Evolutionary conservation across 805 yeast genomes (phyloP).

Genomic region (Pichia paraexigua): DNA sequence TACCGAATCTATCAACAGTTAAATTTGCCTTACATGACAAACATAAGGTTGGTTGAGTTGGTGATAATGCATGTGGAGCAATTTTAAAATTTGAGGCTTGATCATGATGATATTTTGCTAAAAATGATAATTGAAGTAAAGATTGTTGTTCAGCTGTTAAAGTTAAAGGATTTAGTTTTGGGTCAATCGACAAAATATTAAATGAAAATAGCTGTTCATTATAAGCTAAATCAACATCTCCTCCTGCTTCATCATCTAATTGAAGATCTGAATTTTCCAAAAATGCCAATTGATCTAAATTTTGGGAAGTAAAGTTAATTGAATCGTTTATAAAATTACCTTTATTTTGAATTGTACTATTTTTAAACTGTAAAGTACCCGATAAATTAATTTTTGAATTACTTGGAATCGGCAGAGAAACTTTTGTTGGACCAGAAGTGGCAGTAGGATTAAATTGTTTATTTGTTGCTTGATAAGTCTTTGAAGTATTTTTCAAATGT

Average conservation of each 20-base stretch:
- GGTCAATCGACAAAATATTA: conserved; percentile 18
- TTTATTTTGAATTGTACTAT: conserved; percentile 2
- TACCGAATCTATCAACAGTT: conserved; percentile 7
- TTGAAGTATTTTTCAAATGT: conserved; percentile 10
- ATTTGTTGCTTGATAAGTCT: conserved; percentile 6
- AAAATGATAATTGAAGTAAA: conserved; percentile 14
- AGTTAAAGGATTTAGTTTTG: conserved; percentile 16
- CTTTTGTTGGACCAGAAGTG: conserved; percentile 11
- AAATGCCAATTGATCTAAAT: conserved; percentile 12
- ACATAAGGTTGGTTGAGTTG: conserved; percentile 12
- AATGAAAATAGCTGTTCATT: conserved; percentile 16
- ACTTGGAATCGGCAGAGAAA: conserved; percentile 1
- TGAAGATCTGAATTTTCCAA: conserved; percentile 12
- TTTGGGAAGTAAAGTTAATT: conserved; percentile 1
- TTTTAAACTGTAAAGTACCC: conserved; percentile 7
- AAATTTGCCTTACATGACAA: conserved; percentile 10
- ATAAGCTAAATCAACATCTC: conserved; percentile 11
- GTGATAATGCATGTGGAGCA: conserved; percentile 10
- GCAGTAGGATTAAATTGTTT: conserved; percentile 13
- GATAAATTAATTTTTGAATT: background rate
- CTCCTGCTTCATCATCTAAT: conserved; percentile 10
- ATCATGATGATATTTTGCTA: conserved; percentile 17
- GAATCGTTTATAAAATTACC: conserved; percentile 2
- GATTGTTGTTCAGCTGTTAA: conserved; percentile 18
- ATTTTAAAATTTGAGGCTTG: conserved; percentile 10